Evolutionary conservation across 768 basidiomycete species (phyloP), one percentile per base, ranked within the genome.

Genomic region (Russula abietina): DNA sequence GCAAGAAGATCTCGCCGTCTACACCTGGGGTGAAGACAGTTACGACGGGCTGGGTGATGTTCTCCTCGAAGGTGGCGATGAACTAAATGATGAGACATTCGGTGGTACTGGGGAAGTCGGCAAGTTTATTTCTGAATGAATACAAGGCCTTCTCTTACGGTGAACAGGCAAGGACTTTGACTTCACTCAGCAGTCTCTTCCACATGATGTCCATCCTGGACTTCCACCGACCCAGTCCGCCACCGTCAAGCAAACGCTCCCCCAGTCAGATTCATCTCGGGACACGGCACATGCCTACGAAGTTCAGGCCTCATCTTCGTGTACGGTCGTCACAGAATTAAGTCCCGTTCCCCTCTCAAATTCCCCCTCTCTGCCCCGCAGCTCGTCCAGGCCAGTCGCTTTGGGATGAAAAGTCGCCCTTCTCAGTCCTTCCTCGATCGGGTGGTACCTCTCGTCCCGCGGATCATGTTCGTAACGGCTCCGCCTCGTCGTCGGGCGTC

Each of bases 31-130:
- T 12, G 89, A 91, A 68, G 91, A 91, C 45, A 85, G 85, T 67
- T 93, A 94, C 71, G 91, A 96, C 73, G 92, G 90, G 45, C 83
- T 96, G 30, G 93, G 89, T 57, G 88, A 92, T 74, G 85, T 85
- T 55, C 81, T 98, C 58, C 85, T 88, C 69, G 96, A 98, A 75
- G 88, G 87, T 46, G 86, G 86, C 60, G 94, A 98, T 79, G 94
- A 95, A 68, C 73, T 95, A 69, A 98, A 99, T 75, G 93, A 96
- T 74, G 93, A 96, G 78, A 99, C 97, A 2, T 99, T 99, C 76
- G 97, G 95, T 33, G 81, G 76, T 45, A 67, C 77, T 55, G 86
- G 80, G 38, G 75, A 71, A 66, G 83, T 96, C 62, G 92, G 94
- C 94, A 72, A 80, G 88, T 75, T 36, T 30, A n/a, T 58, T 17